These are phyloP conservation scores for Annulohypoxylon truncatum DNA, from an alignment of 2,329 filamentous ascomycete species.

Conservation along the genomic window DNA sequence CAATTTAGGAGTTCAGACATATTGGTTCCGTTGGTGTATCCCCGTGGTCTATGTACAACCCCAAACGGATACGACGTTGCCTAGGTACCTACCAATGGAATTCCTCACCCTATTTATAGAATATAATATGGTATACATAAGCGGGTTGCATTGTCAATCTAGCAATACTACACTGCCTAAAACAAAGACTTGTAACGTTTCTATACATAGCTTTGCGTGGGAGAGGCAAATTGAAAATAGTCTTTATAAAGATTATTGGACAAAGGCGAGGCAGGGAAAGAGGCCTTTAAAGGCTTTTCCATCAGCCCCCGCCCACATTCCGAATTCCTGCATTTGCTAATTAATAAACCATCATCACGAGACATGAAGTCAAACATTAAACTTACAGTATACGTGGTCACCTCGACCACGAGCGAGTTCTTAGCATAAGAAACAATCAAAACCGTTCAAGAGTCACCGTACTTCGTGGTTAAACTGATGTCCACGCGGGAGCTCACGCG, in stretches of 20 bases:
- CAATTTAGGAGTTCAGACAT: no score
- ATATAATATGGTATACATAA: not conserved
- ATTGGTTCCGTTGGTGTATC: no score
- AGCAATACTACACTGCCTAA: not conserved
- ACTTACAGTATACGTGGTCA: constrained; percentile 32
- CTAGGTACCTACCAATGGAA: no score
- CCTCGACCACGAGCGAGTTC: constrained; percentile 28
- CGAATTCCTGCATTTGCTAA: not conserved
- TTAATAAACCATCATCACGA: not conserved
- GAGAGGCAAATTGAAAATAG: not conserved
- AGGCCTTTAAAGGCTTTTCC: not conserved
- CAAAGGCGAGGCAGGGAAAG: not conserved
- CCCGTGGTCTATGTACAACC: no score
- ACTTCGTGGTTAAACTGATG: constrained; percentile 1
- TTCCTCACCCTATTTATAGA: not conserved
- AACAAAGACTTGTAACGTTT: not conserved
- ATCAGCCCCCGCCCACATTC: not conserved
- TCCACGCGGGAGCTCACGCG: constrained; percentile 28
- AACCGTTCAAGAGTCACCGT: not conserved
- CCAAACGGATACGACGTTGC: no score
- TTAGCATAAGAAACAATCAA: constrained; percentile 7
- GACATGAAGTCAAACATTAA: constrained; percentile 35
- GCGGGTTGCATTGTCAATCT: not conserved
- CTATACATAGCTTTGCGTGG: not conserved
- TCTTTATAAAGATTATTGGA: not conserved